Evolutionary conservation across 2,329 filamentous ascomycete genomes (phyloP).

Genomic region (Pseudogymnoascus sp.): DNA sequence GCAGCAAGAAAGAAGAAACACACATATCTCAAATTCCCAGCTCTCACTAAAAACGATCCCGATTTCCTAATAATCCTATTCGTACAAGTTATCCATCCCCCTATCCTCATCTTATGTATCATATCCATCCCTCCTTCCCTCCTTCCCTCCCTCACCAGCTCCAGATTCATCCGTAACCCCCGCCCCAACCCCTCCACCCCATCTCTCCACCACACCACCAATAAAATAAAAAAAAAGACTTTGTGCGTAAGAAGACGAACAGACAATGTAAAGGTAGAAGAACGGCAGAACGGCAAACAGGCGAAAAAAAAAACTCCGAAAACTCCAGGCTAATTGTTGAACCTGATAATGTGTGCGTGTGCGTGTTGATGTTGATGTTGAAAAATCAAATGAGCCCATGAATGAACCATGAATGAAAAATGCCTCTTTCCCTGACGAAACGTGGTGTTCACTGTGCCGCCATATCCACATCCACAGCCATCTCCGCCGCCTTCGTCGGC

Average conservation of each 20-base stretch:
- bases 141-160: neutral
- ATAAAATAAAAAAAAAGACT: neutral
- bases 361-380: neutral
- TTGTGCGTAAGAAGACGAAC: neutral
- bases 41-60: neutral
- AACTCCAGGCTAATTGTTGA: slow-evolving; percentile 6
- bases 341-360: neutral
- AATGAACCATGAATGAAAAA: no score
- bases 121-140: no score
- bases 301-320: neutral
- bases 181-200: no score
- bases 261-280: neutral
- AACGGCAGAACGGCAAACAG: neutral
- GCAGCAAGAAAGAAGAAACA: neutral
- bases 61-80: neutral
- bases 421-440: neutral
- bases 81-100: neutral
- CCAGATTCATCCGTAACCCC: no score
- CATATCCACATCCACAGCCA: neutral
- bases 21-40: neutral
- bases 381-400: neutral
- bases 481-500: neutral
- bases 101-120: neutral
- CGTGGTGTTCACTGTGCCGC: neutral
- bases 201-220: neutral